Percentiles rank a stretch among this genome's conserved stretches.
Conservation (phyloP, 768 basidiomycete genomes). For the Serendipita sp. region DNA sequence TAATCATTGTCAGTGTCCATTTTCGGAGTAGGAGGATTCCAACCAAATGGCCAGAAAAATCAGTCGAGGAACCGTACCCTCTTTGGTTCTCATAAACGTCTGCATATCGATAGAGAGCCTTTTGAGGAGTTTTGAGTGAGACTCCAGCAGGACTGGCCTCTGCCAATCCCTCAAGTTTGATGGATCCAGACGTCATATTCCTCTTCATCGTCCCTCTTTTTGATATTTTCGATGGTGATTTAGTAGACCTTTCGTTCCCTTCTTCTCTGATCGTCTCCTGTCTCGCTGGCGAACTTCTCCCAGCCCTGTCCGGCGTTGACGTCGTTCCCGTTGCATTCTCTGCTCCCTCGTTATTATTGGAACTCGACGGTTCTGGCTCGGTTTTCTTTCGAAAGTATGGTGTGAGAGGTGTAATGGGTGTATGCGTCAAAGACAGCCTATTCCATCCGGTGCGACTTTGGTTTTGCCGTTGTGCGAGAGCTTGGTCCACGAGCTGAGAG, state of each 20-base stretch:
- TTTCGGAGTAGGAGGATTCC: not conserved
- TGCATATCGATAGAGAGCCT: conserved; percentile 3
- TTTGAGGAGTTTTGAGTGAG: not conserved
- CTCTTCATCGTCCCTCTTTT: not conserved
- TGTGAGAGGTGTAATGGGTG: not conserved
- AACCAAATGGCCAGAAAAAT: no score
- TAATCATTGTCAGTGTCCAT: not conserved
- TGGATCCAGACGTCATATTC: not conserved
- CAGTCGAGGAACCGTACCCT: not conserved
- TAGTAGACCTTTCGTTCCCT: not conserved
- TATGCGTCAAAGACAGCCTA: not conserved
- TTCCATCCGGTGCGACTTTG: not conserved
- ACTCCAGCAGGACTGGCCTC: not conserved
- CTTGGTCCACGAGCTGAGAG: not conserved
- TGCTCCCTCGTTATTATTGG: not conserved
- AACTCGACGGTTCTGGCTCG: not conserved
- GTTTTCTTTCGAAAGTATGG: not conserved
- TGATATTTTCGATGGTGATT: not conserved
- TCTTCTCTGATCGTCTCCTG: not conserved
- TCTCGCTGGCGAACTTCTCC: not conserved
- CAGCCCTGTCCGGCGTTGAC: not conserved
- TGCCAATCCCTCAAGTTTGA: not conserved
- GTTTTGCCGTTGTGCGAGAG: not conserved
- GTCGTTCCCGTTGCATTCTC: not conserved
- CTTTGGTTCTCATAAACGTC: conserved; percentile 3